Base-by-base conservation (phyloP, 1,284 basidiomycete species). In the Blastosporella zonata region DNA sequence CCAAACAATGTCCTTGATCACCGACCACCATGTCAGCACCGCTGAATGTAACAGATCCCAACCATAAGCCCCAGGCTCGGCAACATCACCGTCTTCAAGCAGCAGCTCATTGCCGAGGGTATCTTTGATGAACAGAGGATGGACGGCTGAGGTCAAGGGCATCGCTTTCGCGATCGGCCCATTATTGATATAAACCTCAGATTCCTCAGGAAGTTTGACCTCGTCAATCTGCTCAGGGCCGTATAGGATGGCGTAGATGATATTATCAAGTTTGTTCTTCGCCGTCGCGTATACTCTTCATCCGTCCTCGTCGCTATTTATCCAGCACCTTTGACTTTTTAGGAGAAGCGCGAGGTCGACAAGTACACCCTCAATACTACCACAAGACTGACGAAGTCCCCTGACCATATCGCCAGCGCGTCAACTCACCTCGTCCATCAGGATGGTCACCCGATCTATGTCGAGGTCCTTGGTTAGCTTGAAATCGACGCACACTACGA, bases 381-480 rank as follows among this genome's bases (percentile, higher is more conserved):
- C 96, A 97, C 76, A 96, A 94, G 76, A 89, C 78, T 56, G 96
- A 99, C 78, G 93, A 89, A 74, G 91, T 91, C 48, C 29, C 70
- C 13, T 4, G 5, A 21, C n/a, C 36, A 43, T 27, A 15, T 53
- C 37, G 51, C 3, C 6, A 33, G 38, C 20, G 39, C 36, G 18
- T 36, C 6, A 35, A 33, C 23, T 18, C 25, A 42, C 17, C 36
- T 35, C 21, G 43, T 20, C 37, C 41, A 8, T 25, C 62, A 93
- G 89, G 94, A 97, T 55, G 96, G 97, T 18, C 87, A 95, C 51
- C 97, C 97, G 3, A 70, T 99, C 58, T 99, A 98, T 78, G 84
- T 99, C 61, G 94, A 98, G 67, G 87, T 86, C 49, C 84, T 99
- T 43, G 94, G 95, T 57, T 84, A 89, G 62, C 81, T 98, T 58